Percentiles rank a stretch among this genome's conserved stretches.
These are phyloP conservation scores for Diplodia scrobiculata DNA, from an alignment of 2,329 filamentous ascomycete species.

Conservation along the genomic window DNA sequence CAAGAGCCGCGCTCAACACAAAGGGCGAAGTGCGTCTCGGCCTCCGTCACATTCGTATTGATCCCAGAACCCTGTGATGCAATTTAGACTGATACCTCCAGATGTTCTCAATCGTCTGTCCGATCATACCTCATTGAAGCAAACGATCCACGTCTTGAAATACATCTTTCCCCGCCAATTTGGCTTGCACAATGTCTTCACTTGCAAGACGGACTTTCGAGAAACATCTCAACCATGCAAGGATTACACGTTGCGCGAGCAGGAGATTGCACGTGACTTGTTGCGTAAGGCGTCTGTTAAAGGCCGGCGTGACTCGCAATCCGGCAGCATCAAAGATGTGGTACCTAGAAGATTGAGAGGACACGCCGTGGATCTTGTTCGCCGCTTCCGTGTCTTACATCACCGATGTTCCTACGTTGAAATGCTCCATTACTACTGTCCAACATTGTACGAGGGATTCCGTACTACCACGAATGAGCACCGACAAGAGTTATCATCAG, in stretches of 20 bases:
- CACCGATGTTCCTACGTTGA: constrained; percentile 75
- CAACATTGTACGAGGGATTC: neutral
- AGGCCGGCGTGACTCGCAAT: constrained; percentile 34
- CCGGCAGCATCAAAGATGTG: constrained; percentile 42
- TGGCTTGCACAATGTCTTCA: constrained; percentile 88
- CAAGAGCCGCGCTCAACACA: constrained; percentile 69
- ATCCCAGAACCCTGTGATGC: neutral
- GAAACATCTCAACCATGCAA: constrained; percentile 74
- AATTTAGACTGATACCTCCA: constrained; percentile 45
- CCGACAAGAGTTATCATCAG: neutral
- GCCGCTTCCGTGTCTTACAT: constrained; percentile 70
- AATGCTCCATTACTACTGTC: constrained; percentile 77
- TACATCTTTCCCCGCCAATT: constrained; percentile 95
- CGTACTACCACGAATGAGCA: neutral
- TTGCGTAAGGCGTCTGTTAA: constrained; percentile 31
- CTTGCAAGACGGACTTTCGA: constrained; percentile 63
- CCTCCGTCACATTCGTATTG: constrained; percentile 76
- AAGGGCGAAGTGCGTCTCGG: constrained; percentile 71
- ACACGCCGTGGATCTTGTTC: constrained; percentile 59
- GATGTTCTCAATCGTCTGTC: constrained; percentile 78
- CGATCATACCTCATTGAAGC: constrained; percentile 50
- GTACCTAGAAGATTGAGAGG: constrained; percentile 72
- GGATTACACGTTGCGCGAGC: constrained; percentile 82
- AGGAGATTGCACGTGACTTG: constrained; percentile 63
- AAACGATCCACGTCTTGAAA: constrained; percentile 75